Base-by-base conservation (phyloP, 208 protist species). In the Borovskyia barvae region DNA sequence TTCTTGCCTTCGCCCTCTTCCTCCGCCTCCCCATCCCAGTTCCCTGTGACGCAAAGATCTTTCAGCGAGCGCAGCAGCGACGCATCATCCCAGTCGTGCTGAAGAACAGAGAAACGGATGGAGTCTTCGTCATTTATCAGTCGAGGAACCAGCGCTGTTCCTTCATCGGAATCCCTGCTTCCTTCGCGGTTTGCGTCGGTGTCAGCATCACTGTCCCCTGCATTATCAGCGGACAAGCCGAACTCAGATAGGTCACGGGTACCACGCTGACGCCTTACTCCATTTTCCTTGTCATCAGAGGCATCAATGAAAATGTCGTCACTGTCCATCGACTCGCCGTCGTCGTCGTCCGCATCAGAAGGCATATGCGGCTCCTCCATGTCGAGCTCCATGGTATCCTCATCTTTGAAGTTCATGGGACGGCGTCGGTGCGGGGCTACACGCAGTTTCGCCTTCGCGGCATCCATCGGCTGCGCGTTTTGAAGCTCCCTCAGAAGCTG, bases 41-140 rank as follows among this genome's bases (percentile, higher is more conserved):
- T 81, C 30, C 97, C 97, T 0, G 97, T 99, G 8, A 99, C 96
- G 65, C 96, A 99, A 2, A 95, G 76, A 71, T 98, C 85, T 56
- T 97, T 93, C 36, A 98, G 72, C 7, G 42, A 53, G 42, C 83
- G 80, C 39, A 90, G 66, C 24, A 82, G 42, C 24, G 40, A n/a
- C 40, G 49, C 24, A 57, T 82, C 59, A 53, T 75, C 69, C 88
- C 89, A 95, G 48, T 82, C 76, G 63, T 87, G 51, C 11, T 22
- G 56, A 3, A 85, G 40, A 25, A 46, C 33, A 63, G 64, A 74
- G 15, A 83, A 48, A 19, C 77, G 80, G 39, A 95, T 70, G 20
- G 73, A 46, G 57, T 93, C 87, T n/a, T 52, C 49, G 43, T 82
- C 90, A 66, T 88, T 75, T 26, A 59, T 66, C 15, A 68, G 60